These are phyloP conservation scores for Monilinia fructigena DNA, from an alignment of 2,329 filamentous ascomycete genomes.

Conservation along the genomic window DNA sequence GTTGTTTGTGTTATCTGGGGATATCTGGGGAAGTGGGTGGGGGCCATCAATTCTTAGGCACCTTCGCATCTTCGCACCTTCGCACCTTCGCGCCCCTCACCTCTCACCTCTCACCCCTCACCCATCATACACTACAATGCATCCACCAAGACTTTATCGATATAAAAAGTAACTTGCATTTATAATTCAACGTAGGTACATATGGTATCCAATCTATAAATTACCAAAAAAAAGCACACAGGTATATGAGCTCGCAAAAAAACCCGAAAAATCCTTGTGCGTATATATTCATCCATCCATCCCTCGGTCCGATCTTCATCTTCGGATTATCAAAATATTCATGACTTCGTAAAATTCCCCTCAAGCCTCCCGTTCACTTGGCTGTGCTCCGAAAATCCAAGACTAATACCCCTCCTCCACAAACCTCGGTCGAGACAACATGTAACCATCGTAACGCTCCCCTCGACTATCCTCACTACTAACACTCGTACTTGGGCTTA, in stretches of 20 bases:
- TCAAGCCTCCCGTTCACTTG: too few species aligned
- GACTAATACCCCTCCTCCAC: conserved; percentile 11
- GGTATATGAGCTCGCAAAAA: conserved; percentile 12
- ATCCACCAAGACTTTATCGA: background rate
- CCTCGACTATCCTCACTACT: conserved; percentile 32
- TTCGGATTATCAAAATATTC: conserved; percentile 8
- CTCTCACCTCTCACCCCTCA: background rate
- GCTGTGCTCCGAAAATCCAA: background rate
- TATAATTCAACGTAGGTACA: background rate
- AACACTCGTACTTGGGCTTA: conserved; percentile 40
- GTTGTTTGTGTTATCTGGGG: background rate
- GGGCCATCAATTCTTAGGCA: too few species aligned
- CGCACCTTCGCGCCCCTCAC: too few species aligned
- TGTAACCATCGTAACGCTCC: conserved; percentile 27
- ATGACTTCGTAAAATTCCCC: conserved; percentile 15
- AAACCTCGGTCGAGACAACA: conserved; percentile 20
- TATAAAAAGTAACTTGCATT: background rate
- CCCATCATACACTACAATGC: too few species aligned
- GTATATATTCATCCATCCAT: background rate
- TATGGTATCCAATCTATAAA: conserved; percentile 12
- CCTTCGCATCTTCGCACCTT: too few species aligned
- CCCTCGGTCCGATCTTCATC: background rate
- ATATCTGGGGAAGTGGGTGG: background rate
- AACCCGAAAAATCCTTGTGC: background rate
- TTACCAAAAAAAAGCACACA: background rate